A percentile compares a stretch with the other conserved stretches of the same genome.
phyloP scores from a whole-genome alignment of 2,329 filamentous ascomycete species.

The Diaporthe citriasiana region DNA sequence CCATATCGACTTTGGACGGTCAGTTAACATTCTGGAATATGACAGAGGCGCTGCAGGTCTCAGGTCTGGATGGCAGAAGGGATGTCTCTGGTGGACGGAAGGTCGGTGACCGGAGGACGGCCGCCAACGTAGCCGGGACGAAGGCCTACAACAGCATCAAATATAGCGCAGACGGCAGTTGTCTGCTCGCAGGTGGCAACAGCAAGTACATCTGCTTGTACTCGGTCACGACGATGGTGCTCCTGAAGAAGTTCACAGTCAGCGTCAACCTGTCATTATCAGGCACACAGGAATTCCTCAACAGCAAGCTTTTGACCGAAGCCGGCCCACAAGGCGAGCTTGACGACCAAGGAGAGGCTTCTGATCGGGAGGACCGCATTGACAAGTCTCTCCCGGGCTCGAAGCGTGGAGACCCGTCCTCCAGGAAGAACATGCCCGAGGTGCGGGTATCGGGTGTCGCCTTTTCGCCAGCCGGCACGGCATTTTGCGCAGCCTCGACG shows the following conservation, averaged over 20 bases:
- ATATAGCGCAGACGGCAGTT: constrained; percentile 93
- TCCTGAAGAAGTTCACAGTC: constrained; percentile 96
- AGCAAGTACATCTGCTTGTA: constrained; percentile 99
- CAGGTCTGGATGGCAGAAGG: constrained; percentile 88
- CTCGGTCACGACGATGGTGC: constrained; percentile 90
- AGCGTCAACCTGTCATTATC: constrained; percentile 96
- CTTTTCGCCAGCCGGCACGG: constrained; percentile 89
- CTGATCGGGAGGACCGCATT: constrained; percentile 87
- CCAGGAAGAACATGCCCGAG: constrained; percentile 81
- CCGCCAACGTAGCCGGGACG: constrained; percentile 89
- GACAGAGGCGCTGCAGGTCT: constrained; percentile 86
- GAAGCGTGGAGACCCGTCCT: constrained; percentile 87
- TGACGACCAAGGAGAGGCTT: constrained; percentile 89
- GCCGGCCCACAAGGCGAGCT: constrained; percentile 88
- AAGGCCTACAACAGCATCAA: constrained; percentile 91
- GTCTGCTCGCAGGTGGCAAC: constrained; percentile 90
- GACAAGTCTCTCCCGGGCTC: constrained; percentile 87
- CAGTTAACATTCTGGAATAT: constrained; percentile 97
- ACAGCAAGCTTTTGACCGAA: constrained; percentile 92
- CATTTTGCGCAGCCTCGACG: constrained; percentile 95
- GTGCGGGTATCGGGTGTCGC: constrained; percentile 87
- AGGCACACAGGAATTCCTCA: constrained; percentile 96
- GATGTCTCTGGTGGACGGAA: constrained; percentile 95
- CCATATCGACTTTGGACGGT: constrained; percentile 92
- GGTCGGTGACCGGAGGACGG: constrained; percentile 87